A percentile compares a stretch with the other conserved stretches of the same genome.
Conservation (phyloP, 1,284 basidiomycete species). For the Fistulinella staudtii region DNA sequence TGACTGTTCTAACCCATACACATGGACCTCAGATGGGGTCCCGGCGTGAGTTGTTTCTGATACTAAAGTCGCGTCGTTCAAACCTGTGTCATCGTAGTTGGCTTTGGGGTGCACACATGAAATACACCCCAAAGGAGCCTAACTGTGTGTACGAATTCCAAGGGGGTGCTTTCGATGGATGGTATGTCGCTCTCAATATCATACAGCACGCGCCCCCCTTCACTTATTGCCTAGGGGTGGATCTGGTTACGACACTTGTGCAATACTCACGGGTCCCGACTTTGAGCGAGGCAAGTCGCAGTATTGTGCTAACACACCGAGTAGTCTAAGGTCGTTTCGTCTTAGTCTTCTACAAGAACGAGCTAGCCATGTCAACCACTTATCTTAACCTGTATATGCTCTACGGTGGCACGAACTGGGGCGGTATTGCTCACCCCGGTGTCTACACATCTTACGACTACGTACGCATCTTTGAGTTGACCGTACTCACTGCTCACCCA, state of each 20-base stretch:
- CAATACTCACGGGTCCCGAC: conserved; percentile 22
- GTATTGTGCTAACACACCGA: not conserved
- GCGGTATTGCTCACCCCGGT: conserved; percentile 44
- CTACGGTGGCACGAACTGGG: conserved; percentile 51
- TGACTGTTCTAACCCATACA: conserved; percentile 49
- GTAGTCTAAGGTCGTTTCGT: not conserved
- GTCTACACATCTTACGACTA: conserved; percentile 51
- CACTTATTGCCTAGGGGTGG: conserved; percentile 18
- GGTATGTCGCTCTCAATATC: conserved; percentile 30
- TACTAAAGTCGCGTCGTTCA: no score
- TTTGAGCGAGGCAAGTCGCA: conserved; percentile 23
- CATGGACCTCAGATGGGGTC: conserved; percentile 44
- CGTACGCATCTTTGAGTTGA: conserved; percentile 23
- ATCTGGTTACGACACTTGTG: conserved; percentile 17
- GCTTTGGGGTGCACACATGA: conserved; percentile 33
- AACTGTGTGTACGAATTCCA: conserved; percentile 49
- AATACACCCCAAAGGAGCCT: conserved; percentile 37
- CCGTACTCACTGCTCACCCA: not conserved
- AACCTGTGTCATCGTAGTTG: no score
- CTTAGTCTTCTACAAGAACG: conserved; percentile 49
- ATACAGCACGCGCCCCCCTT: not conserved
- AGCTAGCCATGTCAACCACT: conserved; percentile 45
- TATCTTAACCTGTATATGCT: conserved; percentile 48
- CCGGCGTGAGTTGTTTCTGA: conserved; percentile 20
- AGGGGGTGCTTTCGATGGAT: conserved; percentile 51